Conservation (phyloP, 768 basidiomycete species). For the Mycena olivaceomarginata region DNA sequence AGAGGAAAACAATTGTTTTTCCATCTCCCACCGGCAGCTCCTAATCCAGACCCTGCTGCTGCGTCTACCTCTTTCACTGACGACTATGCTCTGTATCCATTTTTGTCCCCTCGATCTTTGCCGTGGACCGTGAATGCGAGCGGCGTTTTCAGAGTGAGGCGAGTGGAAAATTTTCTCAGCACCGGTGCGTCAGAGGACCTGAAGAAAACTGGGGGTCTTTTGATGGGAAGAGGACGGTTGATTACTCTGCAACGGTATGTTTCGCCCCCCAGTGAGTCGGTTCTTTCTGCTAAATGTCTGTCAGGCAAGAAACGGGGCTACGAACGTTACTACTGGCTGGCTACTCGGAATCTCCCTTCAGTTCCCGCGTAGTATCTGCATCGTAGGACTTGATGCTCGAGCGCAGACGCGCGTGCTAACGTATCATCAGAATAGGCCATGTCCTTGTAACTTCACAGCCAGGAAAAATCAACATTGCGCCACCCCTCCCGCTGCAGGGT, state of each 20-base stretch:
- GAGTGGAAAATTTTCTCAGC: conserved; percentile 78
- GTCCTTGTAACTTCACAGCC: conserved; percentile 59
- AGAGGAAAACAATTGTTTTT: conserved; percentile 44
- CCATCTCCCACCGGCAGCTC: conserved; percentile 54
- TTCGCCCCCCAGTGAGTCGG: neutral
- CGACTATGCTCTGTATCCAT: conserved; percentile 82
- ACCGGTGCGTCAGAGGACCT: conserved; percentile 57
- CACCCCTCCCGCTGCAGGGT: conserved; percentile 37
- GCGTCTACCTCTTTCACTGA: conserved; percentile 53
- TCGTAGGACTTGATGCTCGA: conserved; percentile 58
- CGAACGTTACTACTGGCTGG: conserved; percentile 20
- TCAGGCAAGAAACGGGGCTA: conserved; percentile 38
- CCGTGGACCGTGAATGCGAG: conserved; percentile 67
- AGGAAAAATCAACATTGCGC: conserved; percentile 24
- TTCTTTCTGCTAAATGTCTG: conserved; percentile 1
- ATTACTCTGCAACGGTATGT: conserved; percentile 61
- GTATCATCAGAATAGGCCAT: conserved; percentile 72
- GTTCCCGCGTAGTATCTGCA: conserved; percentile 56
- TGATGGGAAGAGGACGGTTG: conserved; percentile 56
- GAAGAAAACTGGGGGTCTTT: conserved; percentile 60
- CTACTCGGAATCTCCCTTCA: conserved; percentile 17
- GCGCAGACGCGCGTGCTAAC: conserved; percentile 24
- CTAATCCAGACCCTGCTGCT: conserved; percentile 49
- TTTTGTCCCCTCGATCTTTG: conserved; percentile 68
- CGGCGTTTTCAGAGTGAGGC: conserved; percentile 75